A percentile compares a stretch with the other conserved stretches of the same genome.
Conservation (phyloP, 768 basidiomycete species). For the Suillus variegatus region DNA sequence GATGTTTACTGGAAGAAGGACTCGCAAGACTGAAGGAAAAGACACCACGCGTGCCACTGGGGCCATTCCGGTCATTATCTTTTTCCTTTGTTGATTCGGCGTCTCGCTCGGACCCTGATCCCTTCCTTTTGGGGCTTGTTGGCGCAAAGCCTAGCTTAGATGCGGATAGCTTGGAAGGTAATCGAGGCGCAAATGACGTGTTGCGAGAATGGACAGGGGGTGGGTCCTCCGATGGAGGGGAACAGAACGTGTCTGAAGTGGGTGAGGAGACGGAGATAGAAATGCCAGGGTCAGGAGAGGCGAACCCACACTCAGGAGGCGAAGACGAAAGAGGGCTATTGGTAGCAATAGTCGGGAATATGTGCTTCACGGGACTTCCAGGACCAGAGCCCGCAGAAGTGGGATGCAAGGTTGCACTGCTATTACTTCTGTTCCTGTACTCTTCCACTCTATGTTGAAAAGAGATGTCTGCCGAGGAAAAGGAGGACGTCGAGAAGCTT, state of each 20-base stretch:
- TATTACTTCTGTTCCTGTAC: slow-evolving; percentile 64
- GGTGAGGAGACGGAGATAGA: slow-evolving; percentile 54
- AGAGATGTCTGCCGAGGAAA: slow-evolving; percentile 42
- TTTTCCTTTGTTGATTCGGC: slow-evolving; percentile 27
- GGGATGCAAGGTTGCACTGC: slow-evolving; percentile 51
- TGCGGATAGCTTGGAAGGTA: slow-evolving; percentile 66
- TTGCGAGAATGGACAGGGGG: slow-evolving; percentile 61
- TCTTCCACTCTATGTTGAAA: slow-evolving; percentile 64
- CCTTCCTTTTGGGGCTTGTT: slow-evolving; percentile 59
- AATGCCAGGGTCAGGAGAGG: slow-evolving; percentile 34
- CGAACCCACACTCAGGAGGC: slow-evolving; percentile 20
- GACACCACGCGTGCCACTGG: slow-evolving; percentile 23
- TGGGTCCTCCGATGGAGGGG: slow-evolving; percentile 30
- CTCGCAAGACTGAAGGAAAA: slow-evolving; percentile 32
- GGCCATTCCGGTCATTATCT: slow-evolving; percentile 31
- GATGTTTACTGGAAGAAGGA: slow-evolving; percentile 29
- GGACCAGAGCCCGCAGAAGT: slow-evolving; percentile 29
- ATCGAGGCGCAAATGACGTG: slow-evolving; percentile 70
- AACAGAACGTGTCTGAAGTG: slow-evolving; percentile 34
- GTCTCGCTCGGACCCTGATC: slow-evolving; percentile 41
- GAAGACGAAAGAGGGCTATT: slow-evolving; percentile 26
- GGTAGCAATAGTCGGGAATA: slow-evolving; percentile 40
- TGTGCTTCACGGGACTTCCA: slow-evolving; percentile 38
- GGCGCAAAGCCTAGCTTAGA: slow-evolving; percentile 48
- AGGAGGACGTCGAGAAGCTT: slow-evolving; percentile 43